phyloP scores from a whole-genome alignment of 2,329 filamentous ascomycete genomes.

The Amesomyces nigricolor region DNA sequence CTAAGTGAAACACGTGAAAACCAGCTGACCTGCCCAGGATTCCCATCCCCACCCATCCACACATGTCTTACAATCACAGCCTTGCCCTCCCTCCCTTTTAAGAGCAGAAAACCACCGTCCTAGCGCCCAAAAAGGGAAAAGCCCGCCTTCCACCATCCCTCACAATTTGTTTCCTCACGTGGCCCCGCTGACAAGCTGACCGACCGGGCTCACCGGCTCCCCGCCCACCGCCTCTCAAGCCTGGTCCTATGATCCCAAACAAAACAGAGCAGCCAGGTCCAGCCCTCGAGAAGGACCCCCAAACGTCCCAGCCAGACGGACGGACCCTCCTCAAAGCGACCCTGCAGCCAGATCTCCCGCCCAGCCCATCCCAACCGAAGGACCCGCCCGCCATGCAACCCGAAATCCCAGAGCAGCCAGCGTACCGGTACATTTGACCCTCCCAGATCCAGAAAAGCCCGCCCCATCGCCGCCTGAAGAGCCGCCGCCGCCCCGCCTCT shows the following conservation, averaged over 20 bases:
- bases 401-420: too few relatives aligned
- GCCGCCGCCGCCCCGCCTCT: slow-evolving; percentile 14
- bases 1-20: slow-evolving; percentile 6
- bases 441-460: not conserved
- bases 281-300: too few relatives aligned
- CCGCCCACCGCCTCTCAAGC: not conserved
- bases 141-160: not conserved
- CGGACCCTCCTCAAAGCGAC: not conserved
- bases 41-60: not conserved
- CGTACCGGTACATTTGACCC: not conserved
- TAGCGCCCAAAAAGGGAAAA: not conserved
- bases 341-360: not conserved
- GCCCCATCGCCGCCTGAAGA: not conserved
- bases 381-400: not conserved
- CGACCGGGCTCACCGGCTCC: not conserved
- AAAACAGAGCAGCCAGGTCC: not conserved
- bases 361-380: not conserved
- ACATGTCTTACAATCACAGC: slow-evolving; percentile 7
- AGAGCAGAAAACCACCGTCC: not conserved
- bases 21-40: not conserved
- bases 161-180: not conserved
- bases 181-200: not conserved
- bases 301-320: too few relatives aligned
- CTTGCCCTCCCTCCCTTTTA: not conserved
- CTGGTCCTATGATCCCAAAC: slow-evolving; percentile 6